phyloP scores from a whole-genome alignment of 2,329 filamentous ascomycete species.

The Juglanconis oblonga region DNA sequence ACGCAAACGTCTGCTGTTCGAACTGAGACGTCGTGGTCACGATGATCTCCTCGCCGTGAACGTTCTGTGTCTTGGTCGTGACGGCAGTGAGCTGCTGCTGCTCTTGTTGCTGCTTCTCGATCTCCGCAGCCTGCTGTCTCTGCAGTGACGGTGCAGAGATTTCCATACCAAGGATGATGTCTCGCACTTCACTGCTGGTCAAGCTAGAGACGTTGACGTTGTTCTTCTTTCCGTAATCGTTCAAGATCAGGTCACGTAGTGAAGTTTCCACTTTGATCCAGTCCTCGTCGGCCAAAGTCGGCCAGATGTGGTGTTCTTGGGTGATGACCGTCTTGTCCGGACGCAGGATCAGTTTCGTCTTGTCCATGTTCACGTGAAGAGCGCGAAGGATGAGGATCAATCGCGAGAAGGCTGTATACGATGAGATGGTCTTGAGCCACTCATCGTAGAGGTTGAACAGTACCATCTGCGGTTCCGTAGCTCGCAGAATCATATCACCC shows the following conservation, averaged over 20 bases:
- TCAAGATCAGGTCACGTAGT: constrained; percentile 89
- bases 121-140: constrained; percentile 95
- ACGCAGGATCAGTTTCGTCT: constrained; percentile 91
- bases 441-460: constrained; percentile 98
- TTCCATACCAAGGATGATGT: constrained; percentile 99
- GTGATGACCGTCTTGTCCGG: constrained; percentile 98
- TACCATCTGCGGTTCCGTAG: constrained; percentile 99
- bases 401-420: constrained; percentile 97
- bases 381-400: constrained; percentile 90
- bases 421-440: constrained; percentile 97
- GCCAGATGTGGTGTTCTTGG: constrained; percentile 99
- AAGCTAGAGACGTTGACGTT: constrained; percentile 98
- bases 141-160: constrained; percentile 98
- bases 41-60: constrained; percentile 95
- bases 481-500: constrained; percentile 96
- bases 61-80: constrained; percentile 97
- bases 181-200: constrained; percentile 93
- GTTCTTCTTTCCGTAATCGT: constrained; percentile 99
- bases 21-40: constrained; percentile 98
- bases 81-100: constrained; percentile 95
- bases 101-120: constrained; percentile 98
- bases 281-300: constrained; percentile 86
- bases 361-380: constrained; percentile 95
- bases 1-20: constrained; percentile 95
- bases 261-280: constrained; percentile 99